phyloP scores from a whole-genome alignment of 768 basidiomycete species.

The Russula lepida region DNA sequence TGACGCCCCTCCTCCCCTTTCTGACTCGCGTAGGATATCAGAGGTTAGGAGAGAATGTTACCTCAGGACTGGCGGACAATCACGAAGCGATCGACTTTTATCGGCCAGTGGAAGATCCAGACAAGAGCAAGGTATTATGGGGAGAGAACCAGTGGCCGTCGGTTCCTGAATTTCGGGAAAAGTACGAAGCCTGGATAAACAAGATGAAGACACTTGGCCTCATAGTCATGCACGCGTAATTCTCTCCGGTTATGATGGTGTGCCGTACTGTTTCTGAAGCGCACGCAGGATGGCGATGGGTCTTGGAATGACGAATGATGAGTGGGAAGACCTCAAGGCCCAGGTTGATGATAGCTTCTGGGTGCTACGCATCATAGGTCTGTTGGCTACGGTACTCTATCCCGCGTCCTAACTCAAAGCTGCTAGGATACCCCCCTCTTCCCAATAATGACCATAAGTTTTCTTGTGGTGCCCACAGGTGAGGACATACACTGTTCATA shows the following conservation, averaged over 20 bases:
- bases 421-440: constrained; percentile 75
- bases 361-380: constrained; percentile 81
- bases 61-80: constrained; percentile 73
- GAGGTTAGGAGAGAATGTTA: constrained; percentile 75
- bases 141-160: constrained; percentile 87
- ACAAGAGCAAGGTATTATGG: constrained; percentile 64
- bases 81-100: constrained; percentile 85
- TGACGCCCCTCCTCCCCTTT: background rate
- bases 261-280: background rate
- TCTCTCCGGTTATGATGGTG: background rate
- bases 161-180: constrained; percentile 47
- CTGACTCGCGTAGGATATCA: constrained; percentile 74
- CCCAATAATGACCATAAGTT: constrained; percentile 73
- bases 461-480: constrained; percentile 91
- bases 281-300: constrained; percentile 67
- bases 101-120: constrained; percentile 57
- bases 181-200: constrained; percentile 66
- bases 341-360: constrained; percentile 84
- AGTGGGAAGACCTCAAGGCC: constrained; percentile 56
- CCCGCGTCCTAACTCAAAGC: background rate
- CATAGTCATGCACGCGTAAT: constrained; percentile 77
- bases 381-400: constrained; percentile 1
- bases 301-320: constrained; percentile 59
- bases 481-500: constrained; percentile 5
- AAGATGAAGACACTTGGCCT: constrained; percentile 82